Evolutionary conservation across 2,329 filamentous ascomycete species (phyloP).

Genomic region (Metarhizium guizhouense): DNA sequence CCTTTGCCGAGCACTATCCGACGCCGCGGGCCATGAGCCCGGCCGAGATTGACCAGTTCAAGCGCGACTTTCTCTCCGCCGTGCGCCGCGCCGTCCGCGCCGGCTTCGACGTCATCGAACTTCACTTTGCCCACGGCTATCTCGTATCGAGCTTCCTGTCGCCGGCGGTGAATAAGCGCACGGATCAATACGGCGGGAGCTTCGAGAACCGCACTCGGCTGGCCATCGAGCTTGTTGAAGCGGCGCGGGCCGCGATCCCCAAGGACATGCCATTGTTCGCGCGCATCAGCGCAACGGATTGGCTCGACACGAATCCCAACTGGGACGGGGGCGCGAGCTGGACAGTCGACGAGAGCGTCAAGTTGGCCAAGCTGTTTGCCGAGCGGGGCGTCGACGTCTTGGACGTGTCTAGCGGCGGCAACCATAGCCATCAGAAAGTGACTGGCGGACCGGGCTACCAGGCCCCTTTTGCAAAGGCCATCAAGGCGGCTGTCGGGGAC

Average conservation of each 20-base stretch:
- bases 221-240: constrained; percentile 56
- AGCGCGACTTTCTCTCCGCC: constrained; percentile 48
- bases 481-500: constrained; percentile 64
- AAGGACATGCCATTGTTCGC: constrained; percentile 62
- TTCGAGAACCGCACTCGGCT: constrained; percentile 66
- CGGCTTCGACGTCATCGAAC: constrained; percentile 60
- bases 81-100: constrained; percentile 49
- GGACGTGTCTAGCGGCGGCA: constrained; percentile 62
- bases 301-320: constrained; percentile 54
- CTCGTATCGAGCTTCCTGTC: constrained; percentile 62
- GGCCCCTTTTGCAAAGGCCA: constrained; percentile 56
- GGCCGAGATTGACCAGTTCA: constrained; percentile 55
- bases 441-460: constrained; percentile 58
- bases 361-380: constrained; percentile 54
- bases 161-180: constrained; percentile 60
- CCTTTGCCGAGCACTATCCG: constrained; percentile 51
- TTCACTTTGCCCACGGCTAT: constrained; percentile 76
- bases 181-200: constrained; percentile 57
- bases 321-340: constrained; percentile 48
- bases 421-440: constrained; percentile 50
- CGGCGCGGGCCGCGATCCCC: constrained; percentile 54
- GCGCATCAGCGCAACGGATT: constrained; percentile 67
- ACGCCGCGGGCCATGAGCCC: constrained; percentile 56
- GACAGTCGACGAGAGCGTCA: constrained; percentile 55
- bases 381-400: constrained; percentile 64